Percentiles rank a stretch among this genome's conserved stretches.
These are phyloP conservation scores for Cymbopogon citratus DNA, from an alignment of 176 grass and related monocot species.

Conservation along the genomic window DNA sequence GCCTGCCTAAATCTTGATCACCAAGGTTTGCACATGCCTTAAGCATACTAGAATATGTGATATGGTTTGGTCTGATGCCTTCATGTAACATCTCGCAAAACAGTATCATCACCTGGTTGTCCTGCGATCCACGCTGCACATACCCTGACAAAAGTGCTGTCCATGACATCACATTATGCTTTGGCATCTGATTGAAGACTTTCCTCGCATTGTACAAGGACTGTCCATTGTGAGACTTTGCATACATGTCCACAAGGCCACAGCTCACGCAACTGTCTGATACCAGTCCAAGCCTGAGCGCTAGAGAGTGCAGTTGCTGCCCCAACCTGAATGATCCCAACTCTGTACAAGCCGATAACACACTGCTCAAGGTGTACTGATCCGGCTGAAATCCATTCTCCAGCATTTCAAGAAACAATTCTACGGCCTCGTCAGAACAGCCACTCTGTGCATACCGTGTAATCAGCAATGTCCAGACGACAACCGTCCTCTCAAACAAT, in stretches of 20 bases:
- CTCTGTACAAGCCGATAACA: slow-evolving; percentile 60
- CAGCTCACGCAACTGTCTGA: slow-evolving; percentile 72
- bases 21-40: slow-evolving; percentile 67
- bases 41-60: slow-evolving; percentile 70
- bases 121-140: slow-evolving; percentile 49
- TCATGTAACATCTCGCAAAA: slow-evolving; percentile 52
- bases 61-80: slow-evolving; percentile 58
- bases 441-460: slow-evolving; percentile 48
- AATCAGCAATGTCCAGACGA: slow-evolving; percentile 75
- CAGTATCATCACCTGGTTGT: slow-evolving; percentile 39
- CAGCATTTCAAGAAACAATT: slow-evolving; percentile 64
- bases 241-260: slow-evolving; percentile 75
- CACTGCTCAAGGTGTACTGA: slow-evolving; percentile 64
- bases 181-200: slow-evolving; percentile 49
- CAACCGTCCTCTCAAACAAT: slow-evolving; percentile 46
- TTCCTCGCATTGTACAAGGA: slow-evolving; percentile 49
- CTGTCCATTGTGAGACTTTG: slow-evolving; percentile 36
- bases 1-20: slow-evolving; percentile 43
- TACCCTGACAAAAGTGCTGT: slow-evolving; percentile 77
- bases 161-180: slow-evolving; percentile 67
- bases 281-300: slow-evolving; percentile 33
- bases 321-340: slow-evolving; percentile 50
- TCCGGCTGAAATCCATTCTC: slow-evolving; percentile 47
- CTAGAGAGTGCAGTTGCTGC: slow-evolving; percentile 74
- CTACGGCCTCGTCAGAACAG: slow-evolving; percentile 34